A percentile compares a stretch with the other conserved stretches of the same genome.
phyloP scores from a whole-genome alignment of 257 asterid species.

The Fraxinus quadrangulata region DNA sequence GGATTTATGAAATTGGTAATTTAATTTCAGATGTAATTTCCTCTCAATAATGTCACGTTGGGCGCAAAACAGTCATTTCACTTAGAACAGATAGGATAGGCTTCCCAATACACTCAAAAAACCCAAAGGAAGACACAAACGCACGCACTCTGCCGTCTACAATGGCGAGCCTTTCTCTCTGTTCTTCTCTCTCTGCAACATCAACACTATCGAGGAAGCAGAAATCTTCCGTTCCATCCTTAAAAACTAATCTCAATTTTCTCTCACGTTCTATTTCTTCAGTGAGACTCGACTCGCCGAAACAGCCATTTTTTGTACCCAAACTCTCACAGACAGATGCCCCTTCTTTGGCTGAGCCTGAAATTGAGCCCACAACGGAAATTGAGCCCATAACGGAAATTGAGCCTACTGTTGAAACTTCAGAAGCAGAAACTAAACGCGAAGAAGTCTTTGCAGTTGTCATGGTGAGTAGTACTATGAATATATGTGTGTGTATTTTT shows the following conservation, averaged over 20 bases:
- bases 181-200: conserved; percentile 48
- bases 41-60: background rate
- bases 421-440: conserved; percentile 45
- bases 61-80: conserved; percentile 32
- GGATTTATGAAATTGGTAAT: too few relatives aligned
- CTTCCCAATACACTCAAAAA: conserved; percentile 14
- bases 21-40: too few relatives aligned
- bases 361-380: conserved; percentile 21
- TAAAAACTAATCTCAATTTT: conserved; percentile 34
- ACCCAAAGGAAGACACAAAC: background rate
- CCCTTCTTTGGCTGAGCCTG: conserved; percentile 45
- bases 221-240: conserved; percentile 27
- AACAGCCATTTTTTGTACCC: conserved; percentile 42
- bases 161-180: conserved; percentile 69
- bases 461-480: conserved; percentile 48
- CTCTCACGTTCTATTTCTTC: conserved; percentile 58
- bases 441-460: conserved; percentile 94
- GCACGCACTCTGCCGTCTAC: conserved; percentile 15
- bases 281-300: conserved; percentile 50
- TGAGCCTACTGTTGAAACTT: conserved; percentile 37
- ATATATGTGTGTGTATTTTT: background rate
- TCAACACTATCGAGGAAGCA: conserved; percentile 39
- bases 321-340: conserved; percentile 47
- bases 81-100: conserved; percentile 46
- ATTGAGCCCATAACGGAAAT: conserved; percentile 22